phyloP scores from a whole-genome alignment of 805 yeast species.

The Teunomyces pallodes region DNA sequence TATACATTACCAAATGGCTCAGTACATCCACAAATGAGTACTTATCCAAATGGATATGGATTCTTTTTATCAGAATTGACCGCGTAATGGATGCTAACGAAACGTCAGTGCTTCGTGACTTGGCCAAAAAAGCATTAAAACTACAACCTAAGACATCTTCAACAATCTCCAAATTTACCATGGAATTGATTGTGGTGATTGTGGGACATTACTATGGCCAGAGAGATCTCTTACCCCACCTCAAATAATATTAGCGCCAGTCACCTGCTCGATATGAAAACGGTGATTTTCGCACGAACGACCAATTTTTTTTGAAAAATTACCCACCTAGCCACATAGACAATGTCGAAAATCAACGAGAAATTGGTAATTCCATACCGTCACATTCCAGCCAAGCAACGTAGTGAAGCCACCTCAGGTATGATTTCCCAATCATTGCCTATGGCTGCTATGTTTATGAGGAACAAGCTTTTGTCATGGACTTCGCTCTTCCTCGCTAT shows the following conservation, averaged over 20 bases:
- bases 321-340: neutral
- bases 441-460: slow-evolving; percentile 68
- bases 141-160: slow-evolving; percentile 14
- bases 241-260: too few relatives aligned
- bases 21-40: slow-evolving; percentile 25
- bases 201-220: slow-evolving; percentile 37
- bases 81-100: slow-evolving; percentile 32
- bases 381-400: slow-evolving; percentile 48
- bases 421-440: slow-evolving; percentile 58
- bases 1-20: slow-evolving; percentile 38
- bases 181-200: slow-evolving; percentile 30
- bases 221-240: slow-evolving; percentile 22
- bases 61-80: slow-evolving; percentile 34
- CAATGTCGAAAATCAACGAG: slow-evolving; percentile 1
- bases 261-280: too few relatives aligned
- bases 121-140: slow-evolving; percentile 38
- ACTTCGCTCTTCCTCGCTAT: slow-evolving; percentile 50
- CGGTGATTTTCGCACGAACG: neutral
- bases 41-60: slow-evolving; percentile 37
- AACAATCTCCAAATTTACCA: slow-evolving; percentile 20
- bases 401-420: slow-evolving; percentile 41
- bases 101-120: slow-evolving; percentile 30
- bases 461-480: slow-evolving; percentile 57
- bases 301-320: neutral
- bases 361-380: slow-evolving; percentile 25